phyloP scores from a whole-genome alignment of 2,329 filamentous ascomycete genomes.

The Paraphaeosphaeria minitans region DNA sequence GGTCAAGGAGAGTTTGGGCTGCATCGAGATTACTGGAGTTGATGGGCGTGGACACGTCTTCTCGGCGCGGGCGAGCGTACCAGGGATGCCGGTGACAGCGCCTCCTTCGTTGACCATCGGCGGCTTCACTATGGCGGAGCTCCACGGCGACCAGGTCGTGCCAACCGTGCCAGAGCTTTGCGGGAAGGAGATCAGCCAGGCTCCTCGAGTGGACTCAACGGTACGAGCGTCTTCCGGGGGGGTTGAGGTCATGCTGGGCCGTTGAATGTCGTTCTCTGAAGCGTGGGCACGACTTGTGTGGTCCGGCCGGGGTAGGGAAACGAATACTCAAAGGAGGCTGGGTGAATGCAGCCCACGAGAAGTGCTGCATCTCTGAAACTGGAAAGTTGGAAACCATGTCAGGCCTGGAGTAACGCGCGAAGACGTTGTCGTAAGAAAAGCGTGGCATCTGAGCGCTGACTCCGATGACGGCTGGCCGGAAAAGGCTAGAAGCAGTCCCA shows the following conservation, averaged over 20 bases:
- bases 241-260: neutral
- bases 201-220: neutral
- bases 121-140: neutral
- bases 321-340: neutral
- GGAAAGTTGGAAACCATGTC: neutral
- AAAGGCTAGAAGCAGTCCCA: neutral
- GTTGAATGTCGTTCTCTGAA: neutral
- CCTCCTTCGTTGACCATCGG: constrained; percentile 1
- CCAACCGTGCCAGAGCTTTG: constrained; percentile 6
- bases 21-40: constrained; percentile 24
- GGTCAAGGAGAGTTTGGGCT: constrained; percentile 18
- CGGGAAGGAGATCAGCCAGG: neutral
- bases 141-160: constrained; percentile 1
- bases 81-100: constrained; percentile 16
- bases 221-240: neutral
- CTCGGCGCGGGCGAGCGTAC: constrained; percentile 20
- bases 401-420: neutral
- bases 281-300: neutral
- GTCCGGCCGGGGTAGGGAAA: neutral
- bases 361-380: constrained; percentile 1
- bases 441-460: constrained; percentile 8
- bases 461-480: constrained; percentile 2
- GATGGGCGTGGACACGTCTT: constrained; percentile 23
- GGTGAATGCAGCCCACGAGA: neutral
- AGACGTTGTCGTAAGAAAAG: constrained; percentile 5